Evolutionary conservation across 148 eudicot genomes (phyloP).

Genomic region (Camellia lanceoleosa): DNA sequence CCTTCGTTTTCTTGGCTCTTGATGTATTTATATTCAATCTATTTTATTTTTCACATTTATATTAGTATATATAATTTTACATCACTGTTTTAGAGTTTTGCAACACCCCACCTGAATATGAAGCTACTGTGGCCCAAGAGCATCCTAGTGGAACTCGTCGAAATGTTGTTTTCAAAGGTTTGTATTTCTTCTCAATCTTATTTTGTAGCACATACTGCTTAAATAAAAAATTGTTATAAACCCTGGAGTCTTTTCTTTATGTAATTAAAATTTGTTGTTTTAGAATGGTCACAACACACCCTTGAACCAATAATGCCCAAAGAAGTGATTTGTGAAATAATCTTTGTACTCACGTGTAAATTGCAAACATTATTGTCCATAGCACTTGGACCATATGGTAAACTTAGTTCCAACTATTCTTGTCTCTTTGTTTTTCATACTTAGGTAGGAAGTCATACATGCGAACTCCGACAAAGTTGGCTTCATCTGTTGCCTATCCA

Average conservation of each 20-base stretch:
- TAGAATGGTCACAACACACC: neutral
- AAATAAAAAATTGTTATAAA: neutral
- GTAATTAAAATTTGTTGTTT: neutral
- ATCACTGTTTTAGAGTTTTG: slow-evolving; percentile 39
- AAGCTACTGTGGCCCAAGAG: slow-evolving; percentile 33
- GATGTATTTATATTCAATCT: neutral
- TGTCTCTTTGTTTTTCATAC: slow-evolving; percentile 6
- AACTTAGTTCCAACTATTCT: neutral
- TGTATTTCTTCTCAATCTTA: neutral
- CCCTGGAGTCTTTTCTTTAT: neutral
- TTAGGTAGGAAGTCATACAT: slow-evolving; percentile 75
- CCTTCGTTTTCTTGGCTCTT: neutral
- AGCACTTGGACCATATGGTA: neutral
- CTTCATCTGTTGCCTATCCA: slow-evolving; percentile 78
- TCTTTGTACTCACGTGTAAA: neutral
- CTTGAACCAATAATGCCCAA: neutral
- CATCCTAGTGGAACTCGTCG: slow-evolving; percentile 42
- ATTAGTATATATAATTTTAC: neutral
- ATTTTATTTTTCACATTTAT: neutral
- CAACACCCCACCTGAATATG: slow-evolving; percentile 33
- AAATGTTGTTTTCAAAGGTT: slow-evolving; percentile 77
- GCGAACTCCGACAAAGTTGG: slow-evolving; percentile 54
- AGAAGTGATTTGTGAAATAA: neutral
- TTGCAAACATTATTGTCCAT: neutral
- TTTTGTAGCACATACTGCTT: neutral